phyloP scores from a whole-genome alignment of 805 yeast genomes.

The Metschnikowia kunwiensis region DNA sequence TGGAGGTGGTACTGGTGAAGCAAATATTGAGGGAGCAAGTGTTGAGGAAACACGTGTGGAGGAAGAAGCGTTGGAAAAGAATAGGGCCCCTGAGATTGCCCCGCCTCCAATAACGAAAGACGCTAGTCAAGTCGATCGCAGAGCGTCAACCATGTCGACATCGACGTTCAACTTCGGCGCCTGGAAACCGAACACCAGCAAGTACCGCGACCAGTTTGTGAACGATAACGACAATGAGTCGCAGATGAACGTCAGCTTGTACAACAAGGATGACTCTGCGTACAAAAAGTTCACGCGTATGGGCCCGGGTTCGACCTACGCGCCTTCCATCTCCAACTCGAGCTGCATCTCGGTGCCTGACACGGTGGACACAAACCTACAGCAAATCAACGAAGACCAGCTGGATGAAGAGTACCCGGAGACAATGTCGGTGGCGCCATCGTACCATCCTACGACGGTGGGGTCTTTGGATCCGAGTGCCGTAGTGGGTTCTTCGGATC shows the following conservation, averaged over 20 bases:
- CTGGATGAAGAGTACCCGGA: conserved; percentile 20
- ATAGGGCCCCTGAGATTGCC: too few relatives aligned
- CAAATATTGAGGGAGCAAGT: too few relatives aligned
- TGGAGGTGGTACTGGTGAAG: too few relatives aligned
- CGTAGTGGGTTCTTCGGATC: conserved; percentile 6
- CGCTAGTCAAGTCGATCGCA: conserved; percentile 21
- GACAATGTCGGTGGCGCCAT: conserved; percentile 8
- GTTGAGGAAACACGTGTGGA: too few relatives aligned
- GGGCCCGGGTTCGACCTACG: conserved; percentile 20
- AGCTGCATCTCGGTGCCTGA: conserved; percentile 36
- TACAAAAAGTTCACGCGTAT: conserved; percentile 35
- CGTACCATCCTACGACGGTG: conserved; percentile 4
- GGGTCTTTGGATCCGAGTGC: too few relatives aligned
- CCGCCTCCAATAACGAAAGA: conserved; percentile 3
- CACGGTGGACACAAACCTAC: conserved; percentile 37
- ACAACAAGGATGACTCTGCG: conserved; percentile 22
- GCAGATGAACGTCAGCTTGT: conserved; percentile 16
- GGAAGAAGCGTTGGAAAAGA: too few relatives aligned
- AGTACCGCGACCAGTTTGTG: conserved; percentile 48
- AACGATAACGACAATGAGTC: conserved; percentile 42
- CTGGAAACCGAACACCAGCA: conserved; percentile 59
- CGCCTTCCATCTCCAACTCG: conserved; percentile 15
- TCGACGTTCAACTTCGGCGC: conserved; percentile 46
- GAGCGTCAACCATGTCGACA: conserved; percentile 31
- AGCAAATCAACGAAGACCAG: conserved; percentile 32